Percentiles rank a stretch among this genome's conserved stretches.
Conservation (phyloP, 768 basidiomycete species). For the Phylloporus arenicola region DNA sequence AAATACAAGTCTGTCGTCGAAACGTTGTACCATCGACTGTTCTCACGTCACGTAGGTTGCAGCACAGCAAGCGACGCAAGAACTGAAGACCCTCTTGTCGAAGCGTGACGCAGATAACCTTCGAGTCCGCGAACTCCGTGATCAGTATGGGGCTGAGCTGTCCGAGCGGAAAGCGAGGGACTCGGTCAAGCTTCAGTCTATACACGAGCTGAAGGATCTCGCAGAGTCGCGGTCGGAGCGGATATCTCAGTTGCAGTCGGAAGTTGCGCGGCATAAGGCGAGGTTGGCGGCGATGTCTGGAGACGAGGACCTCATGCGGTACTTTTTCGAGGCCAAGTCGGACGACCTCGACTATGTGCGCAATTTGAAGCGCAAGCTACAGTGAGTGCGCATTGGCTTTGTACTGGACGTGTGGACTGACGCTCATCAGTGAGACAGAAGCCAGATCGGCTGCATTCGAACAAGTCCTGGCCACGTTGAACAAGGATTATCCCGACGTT, state of each 20-base stretch:
- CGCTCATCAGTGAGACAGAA: slow-evolving; percentile 45
- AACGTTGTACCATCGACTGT: slow-evolving; percentile 6
- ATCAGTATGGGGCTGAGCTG: slow-evolving; percentile 59
- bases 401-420: slow-evolving; percentile 9
- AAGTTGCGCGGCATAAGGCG: slow-evolving; percentile 67
- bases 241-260: slow-evolving; percentile 63
- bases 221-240: slow-evolving; percentile 70
- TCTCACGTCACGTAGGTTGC: slow-evolving; percentile 29
- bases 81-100: slow-evolving; percentile 52
- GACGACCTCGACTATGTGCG: slow-evolving; percentile 50
- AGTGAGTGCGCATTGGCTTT: slow-evolving; percentile 36
- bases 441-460: slow-evolving; percentile 47
- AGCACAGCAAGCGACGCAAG: slow-evolving; percentile 51
- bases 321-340: slow-evolving; percentile 55
- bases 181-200: slow-evolving; percentile 47
- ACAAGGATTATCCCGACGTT: slow-evolving; percentile 49
- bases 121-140: slow-evolving; percentile 70
- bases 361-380: slow-evolving; percentile 47
- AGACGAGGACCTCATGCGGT: slow-evolving; percentile 65
- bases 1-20: slow-evolving; percentile 35
- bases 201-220: slow-evolving; percentile 61
- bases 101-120: slow-evolving; percentile 64
- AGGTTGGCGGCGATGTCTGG: slow-evolving; percentile 68
- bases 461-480: slow-evolving; percentile 40
- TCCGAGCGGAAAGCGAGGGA: slow-evolving; percentile 67